Conservation (phyloP, 306 rosid species). For the Corylus heterophylla region DNA sequence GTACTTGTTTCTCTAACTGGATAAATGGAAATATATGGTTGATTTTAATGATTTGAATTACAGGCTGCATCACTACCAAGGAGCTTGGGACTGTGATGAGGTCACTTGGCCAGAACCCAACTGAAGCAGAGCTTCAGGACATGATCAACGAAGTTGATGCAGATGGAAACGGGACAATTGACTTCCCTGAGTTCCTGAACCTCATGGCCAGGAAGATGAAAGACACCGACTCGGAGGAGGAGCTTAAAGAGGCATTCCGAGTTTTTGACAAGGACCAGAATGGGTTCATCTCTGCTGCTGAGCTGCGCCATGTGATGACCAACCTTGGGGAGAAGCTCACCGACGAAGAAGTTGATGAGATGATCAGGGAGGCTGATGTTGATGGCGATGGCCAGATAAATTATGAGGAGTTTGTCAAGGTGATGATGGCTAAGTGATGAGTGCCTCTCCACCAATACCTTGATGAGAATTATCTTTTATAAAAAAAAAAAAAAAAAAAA, state of each 20-base stretch:
- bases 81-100: slow-evolving; percentile 93
- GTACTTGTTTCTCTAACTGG: background rate
- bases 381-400: slow-evolving; percentile 95
- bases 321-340: slow-evolving; percentile 90
- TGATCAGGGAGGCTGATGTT: slow-evolving; percentile 88
- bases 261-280: slow-evolving; percentile 91
- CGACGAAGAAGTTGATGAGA: slow-evolving; percentile 86
- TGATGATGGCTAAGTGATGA: slow-evolving; percentile 87
- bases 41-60: slow-evolving; percentile 5
- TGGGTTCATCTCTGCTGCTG: slow-evolving; percentile 91
- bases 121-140: slow-evolving; percentile 93
- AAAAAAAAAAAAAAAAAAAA: background rate
- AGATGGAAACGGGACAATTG: slow-evolving; percentile 84
- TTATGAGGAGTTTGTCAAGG: slow-evolving; percentile 81
- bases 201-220: slow-evolving; percentile 96
- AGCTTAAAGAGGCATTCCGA: slow-evolving; percentile 81
- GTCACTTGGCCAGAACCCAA: slow-evolving; percentile 88
- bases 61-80: slow-evolving; percentile 89
- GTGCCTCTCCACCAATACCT: slow-evolving; percentile 2
- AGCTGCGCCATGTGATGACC: slow-evolving; percentile 91
- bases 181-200: slow-evolving; percentile 82
- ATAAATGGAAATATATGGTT: slow-evolving; percentile 1
- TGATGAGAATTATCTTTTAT: slow-evolving; percentile 2
- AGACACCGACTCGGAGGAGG: slow-evolving; percentile 89
- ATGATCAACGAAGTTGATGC: slow-evolving; percentile 91